Evolutionary conservation across 2,329 filamentous ascomycete genomes (phyloP).

Genomic region (Atkinsonella texensis): DNA sequence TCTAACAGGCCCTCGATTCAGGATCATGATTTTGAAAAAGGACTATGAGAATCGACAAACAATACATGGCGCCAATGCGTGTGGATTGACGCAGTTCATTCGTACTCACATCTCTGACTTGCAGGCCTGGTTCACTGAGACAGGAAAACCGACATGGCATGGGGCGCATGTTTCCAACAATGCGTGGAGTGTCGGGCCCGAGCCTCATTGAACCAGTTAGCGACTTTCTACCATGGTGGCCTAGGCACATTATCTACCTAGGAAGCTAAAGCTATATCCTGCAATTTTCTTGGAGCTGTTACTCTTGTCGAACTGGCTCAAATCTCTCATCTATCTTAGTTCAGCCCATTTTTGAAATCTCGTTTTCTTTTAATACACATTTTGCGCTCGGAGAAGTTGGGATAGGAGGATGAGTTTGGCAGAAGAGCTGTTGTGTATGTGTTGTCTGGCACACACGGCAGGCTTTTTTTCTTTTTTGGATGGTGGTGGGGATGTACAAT

Average conservation of each 20-base stretch:
- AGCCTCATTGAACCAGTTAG: neutral
- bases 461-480: neutral
- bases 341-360: neutral
- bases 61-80: neutral
- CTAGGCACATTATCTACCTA: neutral
- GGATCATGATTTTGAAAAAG: neutral
- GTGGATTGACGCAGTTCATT: neutral
- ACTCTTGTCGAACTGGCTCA: constrained; percentile 3
- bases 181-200: neutral
- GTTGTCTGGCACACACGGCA: constrained; percentile 7
- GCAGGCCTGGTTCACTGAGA: neutral
- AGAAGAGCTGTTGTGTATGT: constrained; percentile 5
- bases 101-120: neutral
- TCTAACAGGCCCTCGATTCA: neutral
- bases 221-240: neutral
- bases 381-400: neutral
- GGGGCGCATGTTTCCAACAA: neutral
- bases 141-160: neutral
- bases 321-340: neutral
- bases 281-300: constrained; percentile 5
- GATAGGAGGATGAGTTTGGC: neutral
- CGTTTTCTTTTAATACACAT: constrained; percentile 2
- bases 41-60: neutral
- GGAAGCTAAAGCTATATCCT: neutral
- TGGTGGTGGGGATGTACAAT: neutral